Evolutionary conservation across 306 rosid species (phyloP).

Genomic region (Lotus japonicus): DNA sequence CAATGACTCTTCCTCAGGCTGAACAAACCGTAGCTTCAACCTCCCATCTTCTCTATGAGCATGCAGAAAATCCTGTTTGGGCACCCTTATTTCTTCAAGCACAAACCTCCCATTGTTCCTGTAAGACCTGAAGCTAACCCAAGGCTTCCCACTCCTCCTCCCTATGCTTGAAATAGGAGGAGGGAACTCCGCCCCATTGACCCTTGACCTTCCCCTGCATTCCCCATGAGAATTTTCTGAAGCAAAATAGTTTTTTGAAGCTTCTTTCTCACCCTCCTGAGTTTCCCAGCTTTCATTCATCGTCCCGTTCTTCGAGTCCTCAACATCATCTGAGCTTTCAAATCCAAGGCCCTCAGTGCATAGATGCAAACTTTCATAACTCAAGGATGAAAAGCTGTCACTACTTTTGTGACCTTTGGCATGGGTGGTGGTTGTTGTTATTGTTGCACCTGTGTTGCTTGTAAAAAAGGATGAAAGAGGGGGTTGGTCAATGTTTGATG

Average conservation of each 20-base stretch:
- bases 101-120: conserved; percentile 72
- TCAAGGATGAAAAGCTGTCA: conserved; percentile 39
- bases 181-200: conserved; percentile 48
- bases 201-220: conserved; percentile 30
- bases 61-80: conserved; percentile 57
- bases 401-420: conserved; percentile 25
- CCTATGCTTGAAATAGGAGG: conserved; percentile 86
- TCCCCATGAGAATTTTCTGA: conserved; percentile 11
- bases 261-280: conserved; percentile 14
- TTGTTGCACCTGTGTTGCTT: background rate
- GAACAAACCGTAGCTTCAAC: conserved; percentile 56
- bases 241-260: background rate
- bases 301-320: conserved; percentile 30
- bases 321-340: conserved; percentile 68
- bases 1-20: conserved; percentile 27
- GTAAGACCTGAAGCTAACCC: conserved; percentile 60
- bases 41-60: conserved; percentile 85
- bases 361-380: conserved; percentile 44
- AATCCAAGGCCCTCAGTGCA: conserved; percentile 72
- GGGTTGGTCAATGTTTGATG: background rate
- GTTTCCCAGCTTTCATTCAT: conserved; percentile 2
- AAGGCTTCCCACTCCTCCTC: conserved; percentile 56
- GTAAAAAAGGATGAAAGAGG: background rate
- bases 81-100: conserved; percentile 53
- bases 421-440: background rate